Percentiles rank a stretch among this genome's conserved stretches.
Conservation (phyloP, 2,329 filamentous ascomycete genomes). For the Diplodia seriata region DNA sequence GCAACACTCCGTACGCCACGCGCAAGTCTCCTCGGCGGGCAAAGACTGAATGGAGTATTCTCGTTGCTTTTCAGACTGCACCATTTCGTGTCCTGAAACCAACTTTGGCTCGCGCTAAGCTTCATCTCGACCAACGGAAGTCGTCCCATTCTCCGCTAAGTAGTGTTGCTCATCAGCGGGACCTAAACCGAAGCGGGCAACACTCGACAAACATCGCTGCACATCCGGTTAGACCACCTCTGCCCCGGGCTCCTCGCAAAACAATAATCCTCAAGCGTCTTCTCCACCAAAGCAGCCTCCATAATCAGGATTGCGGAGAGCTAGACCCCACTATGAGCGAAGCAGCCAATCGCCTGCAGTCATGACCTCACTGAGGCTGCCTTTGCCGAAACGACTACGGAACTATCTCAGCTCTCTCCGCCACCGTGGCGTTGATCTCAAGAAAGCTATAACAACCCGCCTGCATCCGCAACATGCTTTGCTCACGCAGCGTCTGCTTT, state of each 20-base stretch:
- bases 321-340: not conserved
- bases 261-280: not conserved
- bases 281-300: not conserved
- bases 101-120: constrained; percentile 8
- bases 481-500: no score
- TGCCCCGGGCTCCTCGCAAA: constrained; percentile 1
- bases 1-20: not conserved
- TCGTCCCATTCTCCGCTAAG: not conserved
- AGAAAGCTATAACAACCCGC: not conserved
- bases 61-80: not conserved
- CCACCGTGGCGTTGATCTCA: no score
- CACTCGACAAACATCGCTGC: not conserved
- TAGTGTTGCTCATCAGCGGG: not conserved
- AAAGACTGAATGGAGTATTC: not conserved
- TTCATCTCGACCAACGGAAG: not conserved
- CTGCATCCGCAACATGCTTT: not conserved
- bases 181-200: not conserved
- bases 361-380: not conserved
- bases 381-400: not conserved
- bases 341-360: not conserved
- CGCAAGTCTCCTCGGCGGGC: not conserved
- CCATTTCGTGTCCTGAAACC: constrained; percentile 5
- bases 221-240: not conserved
- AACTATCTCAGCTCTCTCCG: not conserved
- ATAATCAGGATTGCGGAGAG: constrained; percentile 4